A percentile compares a stretch with the other conserved stretches of the same genome.
Evolutionary conservation across 331 rosid genomes (phyloP).

Genomic region (Acacia pycnantha): DNA sequence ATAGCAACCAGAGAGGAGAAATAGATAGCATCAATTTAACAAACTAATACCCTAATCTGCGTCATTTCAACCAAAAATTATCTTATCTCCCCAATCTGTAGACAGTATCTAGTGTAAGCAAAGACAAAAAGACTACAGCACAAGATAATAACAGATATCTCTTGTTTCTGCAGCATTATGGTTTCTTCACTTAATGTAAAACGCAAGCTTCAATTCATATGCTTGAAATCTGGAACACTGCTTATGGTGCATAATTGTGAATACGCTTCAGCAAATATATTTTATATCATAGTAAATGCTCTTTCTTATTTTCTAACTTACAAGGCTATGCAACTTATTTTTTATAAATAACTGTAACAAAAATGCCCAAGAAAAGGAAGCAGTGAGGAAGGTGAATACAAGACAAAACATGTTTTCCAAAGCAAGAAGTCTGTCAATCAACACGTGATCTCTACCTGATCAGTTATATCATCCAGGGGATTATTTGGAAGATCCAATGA

Average conservation of each 20-base stretch:
- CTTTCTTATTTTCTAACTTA: background rate
- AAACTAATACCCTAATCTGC: background rate
- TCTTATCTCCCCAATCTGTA: background rate
- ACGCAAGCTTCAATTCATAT: background rate
- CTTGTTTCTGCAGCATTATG: background rate
- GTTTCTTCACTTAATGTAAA: background rate
- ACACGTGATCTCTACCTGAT: slow-evolving; percentile 63
- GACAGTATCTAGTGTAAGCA: background rate
- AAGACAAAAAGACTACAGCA: background rate
- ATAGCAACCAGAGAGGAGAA: slow-evolving; percentile 7
- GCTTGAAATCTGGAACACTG: background rate
- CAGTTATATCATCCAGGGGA: slow-evolving; percentile 95
- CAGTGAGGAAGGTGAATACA: slow-evolving; percentile 4
- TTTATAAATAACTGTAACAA: background rate
- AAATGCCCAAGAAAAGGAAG: background rate
- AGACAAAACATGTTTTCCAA: slow-evolving; percentile 3
- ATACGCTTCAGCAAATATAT: background rate
- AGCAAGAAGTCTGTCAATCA: slow-evolving; percentile 6
- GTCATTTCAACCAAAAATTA: background rate
- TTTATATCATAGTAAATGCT: background rate
- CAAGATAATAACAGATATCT: background rate
- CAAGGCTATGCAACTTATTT: background rate
- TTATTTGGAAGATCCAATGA: slow-evolving; percentile 94
- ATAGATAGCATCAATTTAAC: slow-evolving; percentile 8
- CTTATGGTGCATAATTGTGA: background rate